Evolutionary conservation across 2,329 filamentous ascomycete species (phyloP), one percentile per base, ranked within the genome.

Genomic region (Onygenales sp.): DNA sequence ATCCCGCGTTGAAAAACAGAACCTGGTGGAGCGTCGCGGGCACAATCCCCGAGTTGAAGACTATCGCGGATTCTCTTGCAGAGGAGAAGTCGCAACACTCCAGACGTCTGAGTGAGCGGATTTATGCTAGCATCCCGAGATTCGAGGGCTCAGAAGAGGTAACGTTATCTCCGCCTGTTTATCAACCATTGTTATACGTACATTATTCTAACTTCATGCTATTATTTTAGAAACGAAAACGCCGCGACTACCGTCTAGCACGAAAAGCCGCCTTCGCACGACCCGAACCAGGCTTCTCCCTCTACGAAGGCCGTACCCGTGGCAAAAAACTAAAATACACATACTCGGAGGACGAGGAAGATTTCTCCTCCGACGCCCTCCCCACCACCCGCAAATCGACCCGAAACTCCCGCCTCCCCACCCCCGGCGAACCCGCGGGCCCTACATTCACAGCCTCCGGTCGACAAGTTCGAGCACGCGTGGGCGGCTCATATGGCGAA

Each of bases 241-340:
- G 91, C 44, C 86, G 93, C 54, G 93, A 98, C 63, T 97, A 98
- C 64, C 85, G 93, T 13, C 82, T 88, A 65, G 79, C 83, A 62
- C 88, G 88, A 58, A 92, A 92, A 65, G 88, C 92, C 56, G 85
- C 87, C 55, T 97, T 97, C 71, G 81, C 86, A 59, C 83, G 90
- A 4, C 89, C 90, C 5, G 91, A 95, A 61, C 85, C 87, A 8
- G 90, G 90, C 4, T 94, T 92, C 66, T 96, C 91, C 1, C 77
- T 95, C 54, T 98, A 98, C 68, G 93, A 98, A 73, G 93, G 93
- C 49, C 88, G 93, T 51, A 98, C 94, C 4, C 84, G 93, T 55
- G 93, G 93, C 53, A 97, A 98, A 76, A 87, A 92, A 56, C 87
- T 95, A 73, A 94, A 91, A 70, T 98, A 98, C 66, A 98, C 89